Conservation (phyloP, 139 green algal species). For the Deuterostichococcus epilithicus region DNA sequence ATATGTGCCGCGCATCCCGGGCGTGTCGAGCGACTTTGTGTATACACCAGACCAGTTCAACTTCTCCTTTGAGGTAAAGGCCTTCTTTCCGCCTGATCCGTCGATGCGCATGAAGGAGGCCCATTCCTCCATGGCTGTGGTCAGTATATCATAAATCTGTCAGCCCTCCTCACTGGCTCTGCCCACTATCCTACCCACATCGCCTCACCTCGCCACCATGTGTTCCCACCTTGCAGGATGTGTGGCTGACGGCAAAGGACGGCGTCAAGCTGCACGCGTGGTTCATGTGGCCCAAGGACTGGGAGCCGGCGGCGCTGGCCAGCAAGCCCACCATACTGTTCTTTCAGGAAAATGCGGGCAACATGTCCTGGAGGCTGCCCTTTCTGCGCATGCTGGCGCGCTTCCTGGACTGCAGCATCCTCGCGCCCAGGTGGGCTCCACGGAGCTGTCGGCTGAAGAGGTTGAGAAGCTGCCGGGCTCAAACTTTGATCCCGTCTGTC, state of each 20-base stretch:
- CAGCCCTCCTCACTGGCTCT: neutral
- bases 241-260: slow-evolving; percentile 53
- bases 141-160: neutral
- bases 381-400: slow-evolving; percentile 62
- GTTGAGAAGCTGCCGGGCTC: neutral
- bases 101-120: neutral
- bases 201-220: too few species aligned
- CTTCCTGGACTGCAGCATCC: slow-evolving; percentile 47
- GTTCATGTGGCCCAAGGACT: slow-evolving; percentile 54
- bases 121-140: neutral
- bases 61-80: slow-evolving; percentile 48
- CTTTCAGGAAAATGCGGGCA: slow-evolving; percentile 85
- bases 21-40: slow-evolving; percentile 50
- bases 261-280: slow-evolving; percentile 73
- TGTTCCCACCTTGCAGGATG: slow-evolving; percentile 40
- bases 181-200: slow-evolving; percentile 1
- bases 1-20: slow-evolving; percentile 75
- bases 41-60: slow-evolving; percentile 51
- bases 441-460: neutral
- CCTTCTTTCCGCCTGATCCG: neutral
- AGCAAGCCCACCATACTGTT: slow-evolving; percentile 68
- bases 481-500: neutral
- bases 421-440: slow-evolving; percentile 53
- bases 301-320: slow-evolving; percentile 22
- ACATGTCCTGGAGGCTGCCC: slow-evolving; percentile 79